Conservation (phyloP, 169 alveolate genomes). For the Plasmodium knowlesi region DNA sequence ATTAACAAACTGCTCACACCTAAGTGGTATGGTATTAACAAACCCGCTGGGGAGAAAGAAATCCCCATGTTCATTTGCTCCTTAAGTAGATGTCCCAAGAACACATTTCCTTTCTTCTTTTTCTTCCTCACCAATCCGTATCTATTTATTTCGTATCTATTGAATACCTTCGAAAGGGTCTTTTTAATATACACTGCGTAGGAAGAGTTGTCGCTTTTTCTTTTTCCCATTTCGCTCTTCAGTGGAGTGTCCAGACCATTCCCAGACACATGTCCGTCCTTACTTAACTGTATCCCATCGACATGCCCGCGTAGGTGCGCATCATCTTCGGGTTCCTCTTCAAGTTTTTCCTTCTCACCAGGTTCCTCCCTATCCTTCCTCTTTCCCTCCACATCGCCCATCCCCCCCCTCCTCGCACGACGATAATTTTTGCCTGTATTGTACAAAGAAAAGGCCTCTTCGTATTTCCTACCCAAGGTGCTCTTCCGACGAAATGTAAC, state of each 20-base stretch:
- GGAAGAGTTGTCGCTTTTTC: neutral
- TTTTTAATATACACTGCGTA: constrained; percentile 17
- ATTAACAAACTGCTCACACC: constrained; percentile 79
- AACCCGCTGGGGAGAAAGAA: constrained; percentile 84
- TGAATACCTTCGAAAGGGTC: constrained; percentile 23
- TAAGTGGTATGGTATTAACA: constrained; percentile 81
- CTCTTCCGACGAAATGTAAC: neutral
- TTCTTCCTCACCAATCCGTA: neutral
- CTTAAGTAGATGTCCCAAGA: neutral
- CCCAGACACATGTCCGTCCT: neutral
- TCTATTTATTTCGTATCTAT: neutral
- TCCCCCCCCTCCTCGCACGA: neutral
- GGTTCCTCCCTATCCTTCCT: neutral
- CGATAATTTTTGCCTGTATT: neutral
- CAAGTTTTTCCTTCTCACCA: too few species aligned
- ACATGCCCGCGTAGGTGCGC: neutral
- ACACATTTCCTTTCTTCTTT: neutral
- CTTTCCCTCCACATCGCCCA: neutral
- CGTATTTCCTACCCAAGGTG: neutral
- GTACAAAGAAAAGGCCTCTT: neutral
- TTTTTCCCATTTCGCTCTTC: neutral
- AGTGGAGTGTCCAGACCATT: neutral
- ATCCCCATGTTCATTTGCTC: constrained; percentile 75
- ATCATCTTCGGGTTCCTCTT: neutral
- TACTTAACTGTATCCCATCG: neutral